Conservation (phyloP, 2,329 filamentous ascomycete species). For the Ophiostoma novo-ulmi region DNA sequence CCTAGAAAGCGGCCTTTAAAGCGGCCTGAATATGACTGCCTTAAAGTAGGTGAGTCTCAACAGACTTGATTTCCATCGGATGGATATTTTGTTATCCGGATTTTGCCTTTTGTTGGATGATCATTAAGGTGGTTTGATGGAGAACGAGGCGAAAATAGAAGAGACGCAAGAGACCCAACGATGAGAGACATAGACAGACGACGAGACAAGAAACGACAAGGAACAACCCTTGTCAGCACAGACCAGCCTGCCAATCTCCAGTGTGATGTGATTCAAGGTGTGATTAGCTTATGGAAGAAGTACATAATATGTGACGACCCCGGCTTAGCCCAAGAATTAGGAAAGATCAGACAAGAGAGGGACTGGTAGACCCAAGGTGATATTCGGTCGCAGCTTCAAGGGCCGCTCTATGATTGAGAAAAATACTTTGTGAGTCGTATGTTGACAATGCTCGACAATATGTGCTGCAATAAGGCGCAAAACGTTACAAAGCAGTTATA, state of each 20-base stretch:
- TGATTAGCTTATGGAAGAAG: conserved; percentile 3
- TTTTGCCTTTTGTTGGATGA: too few species aligned
- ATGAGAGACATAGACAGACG: background rate
- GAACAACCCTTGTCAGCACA: conserved; percentile 1
- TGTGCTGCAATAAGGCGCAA: background rate
- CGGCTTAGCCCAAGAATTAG: background rate
- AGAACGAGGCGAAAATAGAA: background rate
- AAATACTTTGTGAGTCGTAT: background rate
- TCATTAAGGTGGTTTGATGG: too few species aligned
- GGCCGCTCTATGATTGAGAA: background rate
- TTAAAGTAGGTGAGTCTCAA: too few species aligned
- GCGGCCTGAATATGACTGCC: too few species aligned
- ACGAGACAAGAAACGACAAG: background rate
- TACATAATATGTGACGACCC: conserved; percentile 6
- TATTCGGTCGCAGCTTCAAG: background rate
- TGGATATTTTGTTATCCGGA: too few species aligned
- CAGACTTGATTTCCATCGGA: too few species aligned
- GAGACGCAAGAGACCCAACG: background rate
- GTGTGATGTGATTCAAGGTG: conserved; percentile 12
- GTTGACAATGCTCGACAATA: background rate
- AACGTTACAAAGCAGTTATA: too few species aligned
- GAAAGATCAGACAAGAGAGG: background rate
- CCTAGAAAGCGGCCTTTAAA: background rate
- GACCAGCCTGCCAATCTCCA: background rate
- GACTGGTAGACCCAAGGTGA: background rate